phyloP scores from a whole-genome alignment of 805 yeast genomes.

The Metschnikowia borealis region DNA sequence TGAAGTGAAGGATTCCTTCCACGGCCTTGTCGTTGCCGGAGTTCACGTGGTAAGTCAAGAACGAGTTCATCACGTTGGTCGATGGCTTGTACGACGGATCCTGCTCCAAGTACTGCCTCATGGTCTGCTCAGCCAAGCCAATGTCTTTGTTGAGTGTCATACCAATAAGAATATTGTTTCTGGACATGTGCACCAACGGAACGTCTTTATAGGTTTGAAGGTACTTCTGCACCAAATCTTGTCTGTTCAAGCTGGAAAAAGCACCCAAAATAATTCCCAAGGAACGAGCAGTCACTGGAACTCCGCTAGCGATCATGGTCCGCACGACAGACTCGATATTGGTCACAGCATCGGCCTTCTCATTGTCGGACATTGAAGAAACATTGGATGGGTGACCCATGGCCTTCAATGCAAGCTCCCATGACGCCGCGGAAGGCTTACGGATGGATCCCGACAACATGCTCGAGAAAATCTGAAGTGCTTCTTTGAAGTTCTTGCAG shows the following conservation, averaged over 20 bases:
- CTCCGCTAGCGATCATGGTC: conserved; percentile 28
- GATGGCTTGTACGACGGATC: conserved; percentile 40
- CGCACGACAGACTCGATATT: conserved; percentile 27
- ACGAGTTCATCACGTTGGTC: conserved; percentile 48
- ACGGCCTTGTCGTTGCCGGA: conserved; percentile 43
- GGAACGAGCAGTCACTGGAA: conserved; percentile 45
- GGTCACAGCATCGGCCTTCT: conserved; percentile 20
- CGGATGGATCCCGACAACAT: conserved; percentile 35
- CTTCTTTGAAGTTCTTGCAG: conserved; percentile 30
- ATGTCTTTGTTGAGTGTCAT: conserved; percentile 38
- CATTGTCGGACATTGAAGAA: conserved; percentile 24
- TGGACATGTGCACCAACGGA: conserved; percentile 36
- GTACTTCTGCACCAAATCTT: conserved; percentile 41
- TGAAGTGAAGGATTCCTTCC: conserved; percentile 43
- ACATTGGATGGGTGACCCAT: conserved; percentile 35
- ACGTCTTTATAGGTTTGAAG: conserved; percentile 29
- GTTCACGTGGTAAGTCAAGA: conserved; percentile 42
- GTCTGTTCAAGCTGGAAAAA: conserved; percentile 38
- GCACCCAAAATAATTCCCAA: conserved; percentile 46
- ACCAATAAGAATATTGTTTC: conserved; percentile 45
- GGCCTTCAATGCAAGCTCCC: conserved; percentile 58
- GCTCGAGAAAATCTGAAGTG: conserved; percentile 48
- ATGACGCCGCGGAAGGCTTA: conserved; percentile 43
- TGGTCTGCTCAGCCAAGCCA: conserved; percentile 42
- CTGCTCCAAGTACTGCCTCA: conserved; percentile 33